phyloP scores from a whole-genome alignment of 1,284 basidiomycete genomes.

The Leccinum angustisporum region DNA sequence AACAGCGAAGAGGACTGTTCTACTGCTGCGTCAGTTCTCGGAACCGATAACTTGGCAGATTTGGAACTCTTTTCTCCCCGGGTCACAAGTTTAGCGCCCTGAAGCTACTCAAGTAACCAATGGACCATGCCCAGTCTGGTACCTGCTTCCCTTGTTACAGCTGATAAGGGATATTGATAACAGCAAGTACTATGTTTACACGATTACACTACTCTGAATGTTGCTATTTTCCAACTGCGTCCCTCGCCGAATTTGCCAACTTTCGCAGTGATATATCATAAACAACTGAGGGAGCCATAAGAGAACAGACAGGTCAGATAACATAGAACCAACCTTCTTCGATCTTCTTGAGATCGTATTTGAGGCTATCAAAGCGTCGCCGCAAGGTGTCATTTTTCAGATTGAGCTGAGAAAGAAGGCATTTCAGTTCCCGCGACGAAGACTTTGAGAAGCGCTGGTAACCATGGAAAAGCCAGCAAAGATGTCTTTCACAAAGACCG shows the following conservation, averaged over 20 bases:
- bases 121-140: not conserved
- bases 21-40: not conserved
- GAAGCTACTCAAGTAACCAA: not conserved
- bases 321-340: constrained; percentile 67
- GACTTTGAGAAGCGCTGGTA: constrained; percentile 8
- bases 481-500: constrained; percentile 78
- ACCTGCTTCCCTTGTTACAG: not conserved
- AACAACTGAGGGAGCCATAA: constrained; percentile 53
- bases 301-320: constrained; percentile 4
- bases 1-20: not conserved
- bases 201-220: not conserved
- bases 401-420: constrained; percentile 52
- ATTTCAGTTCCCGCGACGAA: constrained; percentile 14
- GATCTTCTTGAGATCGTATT: constrained; percentile 88
- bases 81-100: not conserved
- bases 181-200: not conserved
- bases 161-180: not conserved
- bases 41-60: not conserved
- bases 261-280: constrained; percentile 82
- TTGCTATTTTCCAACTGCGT: not conserved
- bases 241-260: constrained; percentile 38
- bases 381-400: constrained; percentile 83
- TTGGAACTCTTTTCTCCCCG: not conserved
- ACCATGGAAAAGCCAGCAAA: constrained; percentile 85
- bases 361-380: constrained; percentile 77